Evolutionary conservation across 169 alveolate genomes (phyloP).

Genomic region (Fabrea salina): DNA sequence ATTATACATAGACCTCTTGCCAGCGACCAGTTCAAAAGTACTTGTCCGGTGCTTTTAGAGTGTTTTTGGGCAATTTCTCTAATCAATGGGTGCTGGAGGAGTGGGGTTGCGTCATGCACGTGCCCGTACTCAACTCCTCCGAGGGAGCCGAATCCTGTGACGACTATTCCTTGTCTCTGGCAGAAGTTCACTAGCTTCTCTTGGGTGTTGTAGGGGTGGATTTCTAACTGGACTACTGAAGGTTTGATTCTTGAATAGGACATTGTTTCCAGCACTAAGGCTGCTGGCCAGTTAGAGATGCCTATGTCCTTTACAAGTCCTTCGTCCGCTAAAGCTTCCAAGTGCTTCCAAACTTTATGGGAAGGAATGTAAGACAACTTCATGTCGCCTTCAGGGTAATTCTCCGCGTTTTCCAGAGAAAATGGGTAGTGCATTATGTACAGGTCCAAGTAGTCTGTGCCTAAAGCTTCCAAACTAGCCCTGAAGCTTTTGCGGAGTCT

Average conservation of each 20-base stretch:
- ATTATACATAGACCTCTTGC: slow-evolving; percentile 50
- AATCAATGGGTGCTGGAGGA: slow-evolving; percentile 40
- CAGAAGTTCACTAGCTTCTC: slow-evolving; percentile 6
- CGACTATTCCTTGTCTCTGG: slow-evolving; percentile 5
- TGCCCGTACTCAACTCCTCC: slow-evolving; percentile 32
- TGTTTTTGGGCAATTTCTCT: slow-evolving; percentile 51
- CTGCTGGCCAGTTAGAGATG: slow-evolving; percentile 53
- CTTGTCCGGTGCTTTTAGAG: slow-evolving; percentile 47
- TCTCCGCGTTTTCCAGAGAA: background rate
- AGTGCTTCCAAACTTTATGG: slow-evolving; percentile 55
- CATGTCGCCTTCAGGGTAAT: background rate
- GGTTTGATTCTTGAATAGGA: slow-evolving; percentile 68
- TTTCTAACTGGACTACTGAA: slow-evolving; percentile 65
- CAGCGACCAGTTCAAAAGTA: slow-evolving; percentile 53
- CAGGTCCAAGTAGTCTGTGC: slow-evolving; percentile 58
- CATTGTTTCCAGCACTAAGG: slow-evolving; percentile 49
- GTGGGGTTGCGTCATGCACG: background rate
- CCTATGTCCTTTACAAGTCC: slow-evolving; percentile 70
- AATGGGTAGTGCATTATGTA: slow-evolving; percentile 68
- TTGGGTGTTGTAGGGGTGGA: slow-evolving; percentile 48
- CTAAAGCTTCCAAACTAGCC: background rate
- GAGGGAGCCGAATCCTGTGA: slow-evolving; percentile 35
- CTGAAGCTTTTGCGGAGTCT: slow-evolving; percentile 6
- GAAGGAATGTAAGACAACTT: slow-evolving; percentile 16
- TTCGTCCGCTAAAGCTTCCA: slow-evolving; percentile 56